Percentiles rank a stretch among this genome's conserved stretches.
Conservation (phyloP, 768 basidiomycete genomes). For the Hemileccinum rubropunctum region DNA sequence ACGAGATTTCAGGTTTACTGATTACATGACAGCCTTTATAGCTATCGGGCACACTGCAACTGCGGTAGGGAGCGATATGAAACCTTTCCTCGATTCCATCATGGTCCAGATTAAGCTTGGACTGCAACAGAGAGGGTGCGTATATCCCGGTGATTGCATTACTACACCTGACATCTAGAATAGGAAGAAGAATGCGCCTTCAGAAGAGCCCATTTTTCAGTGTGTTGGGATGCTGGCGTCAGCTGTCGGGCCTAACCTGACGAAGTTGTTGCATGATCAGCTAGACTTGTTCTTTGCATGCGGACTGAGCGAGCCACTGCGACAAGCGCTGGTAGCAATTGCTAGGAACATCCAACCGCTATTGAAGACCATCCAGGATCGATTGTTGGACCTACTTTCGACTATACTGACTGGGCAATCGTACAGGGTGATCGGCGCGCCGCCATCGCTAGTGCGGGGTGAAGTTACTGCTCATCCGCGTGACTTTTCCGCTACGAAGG, state of each 20-base stretch:
- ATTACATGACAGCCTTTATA: constrained; percentile 67
- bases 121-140: constrained; percentile 83
- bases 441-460: constrained; percentile 53
- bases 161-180: constrained; percentile 1
- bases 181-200: constrained; percentile 86
- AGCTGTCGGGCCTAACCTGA: constrained; percentile 94
- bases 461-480: constrained; percentile 49
- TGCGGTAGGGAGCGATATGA: constrained; percentile 92
- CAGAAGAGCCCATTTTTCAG: constrained; percentile 95
- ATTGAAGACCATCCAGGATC: constrained; percentile 91
- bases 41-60: constrained; percentile 95
- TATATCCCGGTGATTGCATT: not conserved
- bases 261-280: constrained; percentile 93
- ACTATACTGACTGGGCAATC: constrained; percentile 76
- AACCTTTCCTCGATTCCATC: constrained; percentile 89
- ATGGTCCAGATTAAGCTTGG: constrained; percentile 87
- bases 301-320: constrained; percentile 86
- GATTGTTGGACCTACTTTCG: constrained; percentile 84
- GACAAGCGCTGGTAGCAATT: constrained; percentile 80
- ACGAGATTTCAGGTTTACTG: not conserved
- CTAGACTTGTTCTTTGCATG: constrained; percentile 95
- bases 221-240: constrained; percentile 95
- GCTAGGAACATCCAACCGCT: constrained; percentile 87
- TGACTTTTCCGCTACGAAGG: constrained; percentile 51
- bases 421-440: constrained; percentile 88